Conservation (phyloP, 768 basidiomycete genomes). For the Lactarius tabidus region DNA sequence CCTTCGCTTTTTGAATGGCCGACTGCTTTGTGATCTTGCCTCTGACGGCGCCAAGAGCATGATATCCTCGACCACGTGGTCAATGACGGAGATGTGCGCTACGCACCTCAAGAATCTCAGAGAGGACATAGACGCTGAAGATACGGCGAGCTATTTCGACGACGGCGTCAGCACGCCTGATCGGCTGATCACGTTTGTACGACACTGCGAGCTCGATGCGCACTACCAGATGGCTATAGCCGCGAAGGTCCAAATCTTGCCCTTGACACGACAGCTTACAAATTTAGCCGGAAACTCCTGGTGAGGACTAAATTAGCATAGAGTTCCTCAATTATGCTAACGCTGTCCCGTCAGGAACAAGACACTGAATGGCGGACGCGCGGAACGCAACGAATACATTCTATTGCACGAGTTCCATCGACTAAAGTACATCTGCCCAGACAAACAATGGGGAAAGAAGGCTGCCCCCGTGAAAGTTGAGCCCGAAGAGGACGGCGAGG, state of each 20-base stretch:
- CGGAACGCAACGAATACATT: slow-evolving; percentile 99
- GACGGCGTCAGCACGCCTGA: slow-evolving; percentile 72
- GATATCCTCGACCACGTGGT: slow-evolving; percentile 98
- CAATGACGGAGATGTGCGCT: slow-evolving; percentile 92
- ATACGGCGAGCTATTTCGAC: slow-evolving; percentile 89
- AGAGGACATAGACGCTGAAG: slow-evolving; percentile 95
- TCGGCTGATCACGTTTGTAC: slow-evolving; percentile 78
- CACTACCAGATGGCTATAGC: slow-evolving; percentile 98
- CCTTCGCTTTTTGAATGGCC: slow-evolving; percentile 74
- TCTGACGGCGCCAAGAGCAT: slow-evolving; percentile 95
- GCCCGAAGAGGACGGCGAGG: slow-evolving; percentile 45
- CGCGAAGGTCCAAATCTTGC: slow-evolving; percentile 88
- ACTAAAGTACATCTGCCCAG: slow-evolving; percentile 93
- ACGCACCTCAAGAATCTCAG: slow-evolving; percentile 82
- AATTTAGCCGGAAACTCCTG: slow-evolving; percentile 96
- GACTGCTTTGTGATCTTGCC: slow-evolving; percentile 87
- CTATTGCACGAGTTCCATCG: slow-evolving; percentile 96
- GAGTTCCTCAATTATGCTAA: not conserved
- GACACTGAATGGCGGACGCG: slow-evolving; percentile 94
- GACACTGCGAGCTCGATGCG: slow-evolving; percentile 93
- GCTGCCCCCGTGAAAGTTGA: slow-evolving; percentile 51
- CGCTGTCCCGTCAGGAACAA: slow-evolving; percentile 67
- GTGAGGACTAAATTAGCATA: slow-evolving; percentile 41
- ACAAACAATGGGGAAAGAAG: slow-evolving; percentile 87
- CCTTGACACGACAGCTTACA: slow-evolving; percentile 89